A percentile compares a stretch with the other conserved stretches of the same genome.
Evolutionary conservation across 768 basidiomycete species (phyloP).

Genomic region (Rhizopogon rudus): DNA sequence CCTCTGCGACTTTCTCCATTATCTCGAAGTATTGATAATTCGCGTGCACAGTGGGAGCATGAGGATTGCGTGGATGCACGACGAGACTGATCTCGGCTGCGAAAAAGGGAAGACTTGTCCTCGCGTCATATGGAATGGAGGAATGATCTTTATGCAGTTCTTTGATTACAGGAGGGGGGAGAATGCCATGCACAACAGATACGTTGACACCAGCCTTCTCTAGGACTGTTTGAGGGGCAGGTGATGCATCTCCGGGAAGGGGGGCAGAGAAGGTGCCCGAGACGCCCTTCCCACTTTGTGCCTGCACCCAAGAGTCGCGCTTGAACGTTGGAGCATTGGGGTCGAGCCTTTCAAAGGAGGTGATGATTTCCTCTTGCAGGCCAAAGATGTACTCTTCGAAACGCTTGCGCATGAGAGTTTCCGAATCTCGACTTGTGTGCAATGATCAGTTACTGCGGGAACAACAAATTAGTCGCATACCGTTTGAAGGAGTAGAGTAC

Average conservation of each 20-base stretch:
- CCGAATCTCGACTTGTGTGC: slow-evolving; percentile 7
- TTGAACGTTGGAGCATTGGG: slow-evolving; percentile 68
- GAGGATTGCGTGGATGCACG: slow-evolving; percentile 90
- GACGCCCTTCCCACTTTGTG: slow-evolving; percentile 64
- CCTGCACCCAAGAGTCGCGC: slow-evolving; percentile 73
- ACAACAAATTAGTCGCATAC: no score
- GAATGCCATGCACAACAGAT: slow-evolving; percentile 80
- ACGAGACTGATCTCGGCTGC: slow-evolving; percentile 91
- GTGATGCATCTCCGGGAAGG: slow-evolving; percentile 25
- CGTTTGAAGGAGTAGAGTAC: no score
- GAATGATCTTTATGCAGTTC: slow-evolving; percentile 95
- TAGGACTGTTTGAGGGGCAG: slow-evolving; percentile 47
- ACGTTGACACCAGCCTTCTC: slow-evolving; percentile 98
- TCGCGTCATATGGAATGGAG: slow-evolving; percentile 57
- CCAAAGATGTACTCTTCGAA: slow-evolving; percentile 71
- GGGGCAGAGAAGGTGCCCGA: slow-evolving; percentile 76
- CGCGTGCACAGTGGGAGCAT: slow-evolving; percentile 89
- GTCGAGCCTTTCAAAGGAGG: slow-evolving; percentile 75
- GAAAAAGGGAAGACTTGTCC: slow-evolving; percentile 83
- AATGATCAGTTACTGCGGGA: no score
- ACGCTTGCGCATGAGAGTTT: slow-evolving; percentile 59
- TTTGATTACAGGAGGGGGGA: slow-evolving; percentile 85
- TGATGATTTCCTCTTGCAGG: slow-evolving; percentile 79
- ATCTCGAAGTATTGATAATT: slow-evolving; percentile 99
- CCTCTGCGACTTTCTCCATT: slow-evolving; percentile 41